Evolutionary conservation across 1,284 basidiomycete genomes (phyloP).

Genomic region (Grifola frondosa): DNA sequence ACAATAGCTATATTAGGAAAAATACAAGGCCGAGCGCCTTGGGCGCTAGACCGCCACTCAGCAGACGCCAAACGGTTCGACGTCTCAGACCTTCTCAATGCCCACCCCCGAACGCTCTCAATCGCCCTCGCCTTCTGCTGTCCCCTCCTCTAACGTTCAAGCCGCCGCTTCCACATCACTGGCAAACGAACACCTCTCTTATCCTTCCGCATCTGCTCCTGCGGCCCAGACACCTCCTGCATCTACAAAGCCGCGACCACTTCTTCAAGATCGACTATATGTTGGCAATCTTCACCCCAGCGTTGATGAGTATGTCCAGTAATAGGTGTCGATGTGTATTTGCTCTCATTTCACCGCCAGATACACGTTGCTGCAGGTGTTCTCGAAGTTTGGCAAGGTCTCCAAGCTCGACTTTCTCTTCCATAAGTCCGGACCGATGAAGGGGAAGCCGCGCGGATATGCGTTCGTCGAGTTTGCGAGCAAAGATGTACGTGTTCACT

Average conservation of each 20-base stretch:
- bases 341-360: constrained; percentile 37
- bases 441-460: constrained; percentile 93
- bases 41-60: too few species aligned
- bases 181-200: constrained; percentile 22
- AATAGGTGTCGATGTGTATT: background rate
- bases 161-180: constrained; percentile 3
- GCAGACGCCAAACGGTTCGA: too few species aligned
- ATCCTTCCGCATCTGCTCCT: constrained; percentile 20
- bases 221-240: constrained; percentile 17
- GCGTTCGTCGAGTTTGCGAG: constrained; percentile 88
- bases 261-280: constrained; percentile 74
- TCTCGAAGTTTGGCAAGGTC: constrained; percentile 89
- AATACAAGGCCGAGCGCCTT: too few species aligned
- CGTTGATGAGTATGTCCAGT: constrained; percentile 78
- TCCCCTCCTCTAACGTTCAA: too few species aligned
- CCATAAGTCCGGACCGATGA: constrained; percentile 86
- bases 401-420: constrained; percentile 93
- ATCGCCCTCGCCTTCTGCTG: background rate
- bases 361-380: constrained; percentile 85
- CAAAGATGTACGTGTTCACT: constrained; percentile 66
- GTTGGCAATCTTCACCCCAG: constrained; percentile 87
- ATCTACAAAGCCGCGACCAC: constrained; percentile 24
- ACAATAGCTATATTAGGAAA: too few species aligned
- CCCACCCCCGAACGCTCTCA: background rate
- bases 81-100: too few species aligned